phyloP scores from a whole-genome alignment of 2,329 filamentous ascomycete species.

The Calonectria pauciramosa region DNA sequence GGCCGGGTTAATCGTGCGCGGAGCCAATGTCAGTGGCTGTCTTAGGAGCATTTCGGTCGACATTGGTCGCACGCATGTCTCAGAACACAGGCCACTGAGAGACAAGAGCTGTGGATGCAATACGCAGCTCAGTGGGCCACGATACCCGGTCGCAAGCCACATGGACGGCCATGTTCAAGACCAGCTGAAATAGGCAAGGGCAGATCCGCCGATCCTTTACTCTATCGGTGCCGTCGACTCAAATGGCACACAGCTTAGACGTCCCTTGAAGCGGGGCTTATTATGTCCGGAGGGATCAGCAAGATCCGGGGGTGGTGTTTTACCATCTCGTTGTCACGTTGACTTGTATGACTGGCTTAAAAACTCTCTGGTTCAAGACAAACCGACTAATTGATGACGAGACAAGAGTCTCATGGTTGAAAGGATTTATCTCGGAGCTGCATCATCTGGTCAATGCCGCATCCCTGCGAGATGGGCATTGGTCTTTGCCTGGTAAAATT shows the following conservation, averaged over 20 bases:
- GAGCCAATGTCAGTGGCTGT: slow-evolving; percentile 24
- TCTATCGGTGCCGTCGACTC: background rate
- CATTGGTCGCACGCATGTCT: slow-evolving; percentile 39
- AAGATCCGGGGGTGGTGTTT: background rate
- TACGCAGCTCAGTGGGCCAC: slow-evolving; percentile 8
- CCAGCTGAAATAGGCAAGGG: slow-evolving; percentile 10
- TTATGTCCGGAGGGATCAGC: background rate
- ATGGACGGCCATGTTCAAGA: background rate
- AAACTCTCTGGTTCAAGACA: background rate
- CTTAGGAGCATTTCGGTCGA: slow-evolving; percentile 29
- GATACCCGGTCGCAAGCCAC: background rate
- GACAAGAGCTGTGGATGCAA: background rate
- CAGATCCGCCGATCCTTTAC: slow-evolving; percentile 17
- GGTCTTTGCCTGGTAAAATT: background rate
- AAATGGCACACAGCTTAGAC: background rate
- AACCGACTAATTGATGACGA: background rate
- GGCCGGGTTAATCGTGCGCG: slow-evolving; percentile 1
- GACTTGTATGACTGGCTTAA: background rate
- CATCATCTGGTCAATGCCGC: background rate
- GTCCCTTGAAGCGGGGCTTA: background rate
- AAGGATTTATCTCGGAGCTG: background rate
- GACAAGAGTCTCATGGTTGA: background rate
- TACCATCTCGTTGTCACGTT: background rate
- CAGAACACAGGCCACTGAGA: slow-evolving; percentile 10
- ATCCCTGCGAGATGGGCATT: background rate